Conservation (phyloP, 805 yeast species). For the Cyberlindnera veronae region DNA sequence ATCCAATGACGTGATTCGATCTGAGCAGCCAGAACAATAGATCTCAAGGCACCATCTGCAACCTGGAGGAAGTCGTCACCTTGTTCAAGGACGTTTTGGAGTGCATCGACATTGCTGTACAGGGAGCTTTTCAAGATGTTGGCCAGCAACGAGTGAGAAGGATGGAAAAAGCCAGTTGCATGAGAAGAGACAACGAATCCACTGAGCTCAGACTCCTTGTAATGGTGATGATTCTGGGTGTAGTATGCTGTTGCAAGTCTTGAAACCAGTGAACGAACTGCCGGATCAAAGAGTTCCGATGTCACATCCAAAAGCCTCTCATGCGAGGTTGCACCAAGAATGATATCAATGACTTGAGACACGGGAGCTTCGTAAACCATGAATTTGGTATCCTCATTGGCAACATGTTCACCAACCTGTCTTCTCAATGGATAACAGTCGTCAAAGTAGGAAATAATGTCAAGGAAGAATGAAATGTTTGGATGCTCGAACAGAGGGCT, state of each 20-base stretch:
- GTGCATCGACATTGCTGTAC: neutral
- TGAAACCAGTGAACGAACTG: constrained; percentile 2
- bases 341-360: constrained; percentile 40
- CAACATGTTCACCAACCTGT: constrained; percentile 67
- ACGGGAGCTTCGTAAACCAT: constrained; percentile 48
- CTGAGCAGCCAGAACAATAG: constrained; percentile 59
- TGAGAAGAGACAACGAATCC: constrained; percentile 44
- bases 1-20: constrained; percentile 68
- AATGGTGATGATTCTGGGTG: constrained; percentile 12
- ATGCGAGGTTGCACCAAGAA: constrained; percentile 31
- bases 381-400: constrained; percentile 50
- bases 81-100: constrained; percentile 12
- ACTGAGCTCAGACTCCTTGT: constrained; percentile 29
- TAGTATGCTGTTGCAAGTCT: neutral
- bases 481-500: constrained; percentile 28
- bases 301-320: constrained; percentile 3
- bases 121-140: constrained; percentile 6
- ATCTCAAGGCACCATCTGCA: constrained; percentile 56
- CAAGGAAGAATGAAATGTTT: constrained; percentile 28
- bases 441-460: constrained; percentile 48
- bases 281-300: too few relatives aligned
- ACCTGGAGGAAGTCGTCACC: constrained; percentile 40
- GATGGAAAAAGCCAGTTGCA: constrained; percentile 55
- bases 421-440: constrained; percentile 54
- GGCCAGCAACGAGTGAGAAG: constrained; percentile 55